Evolutionary conservation across 805 yeast genomes (phyloP), one percentile per base, ranked within the genome.

Genomic region (Nakazawaea siamensis): DNA sequence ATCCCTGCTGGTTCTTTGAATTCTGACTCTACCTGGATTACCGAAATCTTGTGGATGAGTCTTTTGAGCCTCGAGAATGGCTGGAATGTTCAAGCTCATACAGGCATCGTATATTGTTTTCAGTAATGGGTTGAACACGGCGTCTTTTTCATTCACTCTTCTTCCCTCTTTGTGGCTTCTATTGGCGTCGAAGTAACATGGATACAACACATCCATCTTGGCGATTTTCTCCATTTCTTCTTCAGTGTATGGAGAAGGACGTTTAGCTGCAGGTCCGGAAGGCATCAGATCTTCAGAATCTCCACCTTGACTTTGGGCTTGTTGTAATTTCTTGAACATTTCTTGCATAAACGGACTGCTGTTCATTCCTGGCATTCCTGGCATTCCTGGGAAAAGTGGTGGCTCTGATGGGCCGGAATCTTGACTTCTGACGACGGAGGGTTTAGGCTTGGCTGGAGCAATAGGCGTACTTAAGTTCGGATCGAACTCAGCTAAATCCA

Each of bases 1-100:
- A 9, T 66, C 52, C 18, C 55, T 47, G 2, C 74, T 76, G 9
- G 67, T 57, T 31, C 70, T 68, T 48, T 76, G 80, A 27, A 85
- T 45, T 29, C 76, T 62, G 16, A 87, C 80, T 49, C 97, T 70
- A n/a, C 98, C 98, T 4, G 97, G 94, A 52, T 90, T 90, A 45
- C 97, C 94, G 70, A 80, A 92, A 58, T 90, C 97, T 56, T 88
- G 95, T 10, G 97, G 97, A 58, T 90, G 98, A 1, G 81, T 58
- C 60, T 87, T 92, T 40, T 81, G 85, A 41, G 90, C 76, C 57
- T 84, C 92, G 39, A 77, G 65, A 28, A 80, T 63, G 2, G 65
- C 51, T 5, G 51, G 48, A 9, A 59, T 28, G 14, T 44, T 39
- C 24, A 58, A 31, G 13, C 37, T 23, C 26, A 46, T 48, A 28